phyloP scores from a whole-genome alignment of 2,329 filamentous ascomycete genomes.

The Aspergillus sp. region DNA sequence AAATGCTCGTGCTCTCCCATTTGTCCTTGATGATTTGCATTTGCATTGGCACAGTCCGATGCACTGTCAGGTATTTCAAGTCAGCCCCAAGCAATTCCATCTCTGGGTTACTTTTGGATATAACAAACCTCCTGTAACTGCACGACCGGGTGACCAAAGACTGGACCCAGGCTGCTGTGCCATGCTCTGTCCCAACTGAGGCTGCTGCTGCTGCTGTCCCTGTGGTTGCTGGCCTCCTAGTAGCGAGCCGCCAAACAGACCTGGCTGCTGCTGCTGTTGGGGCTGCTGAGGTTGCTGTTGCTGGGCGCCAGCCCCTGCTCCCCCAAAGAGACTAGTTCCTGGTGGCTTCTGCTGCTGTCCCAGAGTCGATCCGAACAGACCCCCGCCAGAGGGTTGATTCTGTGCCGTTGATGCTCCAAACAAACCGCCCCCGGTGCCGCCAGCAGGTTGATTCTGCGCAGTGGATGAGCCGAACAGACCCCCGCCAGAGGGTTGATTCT shows the following conservation, averaged over 20 bases:
- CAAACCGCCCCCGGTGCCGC: slow-evolving; percentile 11
- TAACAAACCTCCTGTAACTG: slow-evolving; percentile 30
- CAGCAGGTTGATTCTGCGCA: slow-evolving; percentile 18
- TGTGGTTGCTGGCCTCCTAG: slow-evolving; percentile 17
- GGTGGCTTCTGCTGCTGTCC: slow-evolving; percentile 21
- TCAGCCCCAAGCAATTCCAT: slow-evolving; percentile 7
- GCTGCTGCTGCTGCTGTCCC: slow-evolving; percentile 19
- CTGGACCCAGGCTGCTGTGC: slow-evolving; percentile 29
- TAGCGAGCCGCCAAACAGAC: slow-evolving; percentile 20
- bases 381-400: slow-evolving; percentile 18
- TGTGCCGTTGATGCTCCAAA: slow-evolving; percentile 17
- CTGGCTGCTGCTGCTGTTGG: slow-evolving; percentile 19
- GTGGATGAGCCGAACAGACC: slow-evolving; percentile 29
- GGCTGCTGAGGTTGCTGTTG: slow-evolving; percentile 18
- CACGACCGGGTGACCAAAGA: slow-evolving; percentile 37
- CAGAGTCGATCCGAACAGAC: slow-evolving; percentile 25
- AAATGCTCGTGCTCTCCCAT: slow-evolving; percentile 48
- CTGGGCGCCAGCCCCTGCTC: slow-evolving; percentile 13
- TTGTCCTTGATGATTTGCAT: slow-evolving; percentile 54
- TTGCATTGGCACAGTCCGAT: slow-evolving; percentile 54
- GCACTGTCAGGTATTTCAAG: slow-evolving; percentile 31
- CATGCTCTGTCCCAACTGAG: slow-evolving; percentile 35
- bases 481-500: slow-evolving; percentile 19
- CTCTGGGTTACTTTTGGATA: slow-evolving; percentile 6
- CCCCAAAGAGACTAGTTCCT: slow-evolving; percentile 19